A percentile compares a stretch with the other conserved stretches of the same genome.
Conservation (phyloP, 768 basidiomycete genomes). For the Termitomyces sp. region DNA sequence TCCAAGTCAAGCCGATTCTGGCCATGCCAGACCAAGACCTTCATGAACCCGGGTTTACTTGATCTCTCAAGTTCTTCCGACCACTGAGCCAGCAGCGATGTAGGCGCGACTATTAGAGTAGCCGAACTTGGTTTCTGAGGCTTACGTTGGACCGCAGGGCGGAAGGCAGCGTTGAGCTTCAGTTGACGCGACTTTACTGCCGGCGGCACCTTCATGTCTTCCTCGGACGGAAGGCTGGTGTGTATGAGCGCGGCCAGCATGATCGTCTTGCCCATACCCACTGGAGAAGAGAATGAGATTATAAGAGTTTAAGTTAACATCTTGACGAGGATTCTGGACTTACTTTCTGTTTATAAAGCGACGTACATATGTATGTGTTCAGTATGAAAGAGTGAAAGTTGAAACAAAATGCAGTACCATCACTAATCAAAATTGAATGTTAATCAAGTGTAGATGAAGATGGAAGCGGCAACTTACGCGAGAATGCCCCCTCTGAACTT, state of each 20-base stretch:
- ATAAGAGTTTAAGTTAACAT: slow-evolving; percentile 5
- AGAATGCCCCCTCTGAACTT: slow-evolving; percentile 86
- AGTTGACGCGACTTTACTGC: slow-evolving; percentile 51
- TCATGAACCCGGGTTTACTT: slow-evolving; percentile 65
- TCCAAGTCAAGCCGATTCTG: slow-evolving; percentile 79
- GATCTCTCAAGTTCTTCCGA: slow-evolving; percentile 87
- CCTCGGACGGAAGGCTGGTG: slow-evolving; percentile 56
- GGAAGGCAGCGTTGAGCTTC: slow-evolving; percentile 64
- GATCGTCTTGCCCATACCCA: slow-evolving; percentile 97
- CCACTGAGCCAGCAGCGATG: slow-evolving; percentile 92
- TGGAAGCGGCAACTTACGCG: slow-evolving; percentile 53
- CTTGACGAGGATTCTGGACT: slow-evolving; percentile 1
- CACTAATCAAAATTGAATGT: slow-evolving; percentile 3
- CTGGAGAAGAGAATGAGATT: slow-evolving; percentile 33
- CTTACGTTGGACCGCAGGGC: slow-evolving; percentile 37
- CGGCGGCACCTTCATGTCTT: slow-evolving; percentile 28
- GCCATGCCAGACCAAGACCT: slow-evolving; percentile 83
- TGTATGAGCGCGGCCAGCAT: slow-evolving; percentile 92
- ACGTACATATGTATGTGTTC: not conserved
- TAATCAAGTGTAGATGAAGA: slow-evolving; percentile 19
- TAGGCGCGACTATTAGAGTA: slow-evolving; percentile 90
- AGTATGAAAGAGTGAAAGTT: not conserved
- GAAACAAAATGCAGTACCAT: slow-evolving; percentile 14
- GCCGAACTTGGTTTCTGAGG: slow-evolving; percentile 43
- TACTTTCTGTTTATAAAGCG: slow-evolving; percentile 21